Conservation (phyloP, 192 early-diverging fungal genomes). For the Thamnidium elegans region DNA sequence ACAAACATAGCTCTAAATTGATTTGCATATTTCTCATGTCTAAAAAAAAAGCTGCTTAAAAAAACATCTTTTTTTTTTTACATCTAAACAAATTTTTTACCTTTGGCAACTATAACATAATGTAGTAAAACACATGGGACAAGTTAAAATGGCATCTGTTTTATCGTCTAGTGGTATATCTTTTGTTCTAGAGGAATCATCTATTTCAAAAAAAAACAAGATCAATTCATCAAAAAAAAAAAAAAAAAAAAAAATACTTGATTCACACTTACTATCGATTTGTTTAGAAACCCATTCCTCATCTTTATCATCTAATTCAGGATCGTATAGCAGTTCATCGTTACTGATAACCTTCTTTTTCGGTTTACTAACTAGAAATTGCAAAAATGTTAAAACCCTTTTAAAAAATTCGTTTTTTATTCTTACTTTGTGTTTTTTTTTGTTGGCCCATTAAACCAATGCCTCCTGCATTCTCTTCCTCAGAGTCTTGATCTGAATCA, state of each 20-base stretch:
- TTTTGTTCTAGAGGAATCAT: constrained; percentile 17
- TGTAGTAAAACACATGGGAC: constrained; percentile 59
- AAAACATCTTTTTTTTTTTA: no score
- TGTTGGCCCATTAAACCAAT: constrained; percentile 15
- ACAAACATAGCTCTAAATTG: constrained; percentile 74
- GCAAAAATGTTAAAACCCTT: neutral
- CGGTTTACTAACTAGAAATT: neutral
- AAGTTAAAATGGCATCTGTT: constrained; percentile 59
- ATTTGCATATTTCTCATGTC: constrained; percentile 55
- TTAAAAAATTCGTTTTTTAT: constrained; percentile 1
- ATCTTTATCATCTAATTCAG: constrained; percentile 50
- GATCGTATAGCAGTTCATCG: constrained; percentile 57
- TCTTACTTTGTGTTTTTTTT: neutral
- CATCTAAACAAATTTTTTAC: no score
- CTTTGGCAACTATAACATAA: constrained; percentile 62
- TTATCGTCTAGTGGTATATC: constrained; percentile 23
- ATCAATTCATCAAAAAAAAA: neutral
- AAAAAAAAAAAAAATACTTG: neutral
- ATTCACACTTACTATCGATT: constrained; percentile 40
- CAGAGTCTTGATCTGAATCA: constrained; percentile 38
- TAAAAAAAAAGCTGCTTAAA: no score
- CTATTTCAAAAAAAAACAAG: constrained; percentile 20
- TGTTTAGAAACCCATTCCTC: constrained; percentile 53
- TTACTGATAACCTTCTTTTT: constrained; percentile 32
- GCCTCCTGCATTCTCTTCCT: constrained; percentile 26